A percentile compares a stretch with the other conserved stretches of the same genome.
These are phyloP conservation scores for Phycomyces nitens DNA, from an alignment of 192 early-diverging fungal genomes.

Conservation along the genomic window DNA sequence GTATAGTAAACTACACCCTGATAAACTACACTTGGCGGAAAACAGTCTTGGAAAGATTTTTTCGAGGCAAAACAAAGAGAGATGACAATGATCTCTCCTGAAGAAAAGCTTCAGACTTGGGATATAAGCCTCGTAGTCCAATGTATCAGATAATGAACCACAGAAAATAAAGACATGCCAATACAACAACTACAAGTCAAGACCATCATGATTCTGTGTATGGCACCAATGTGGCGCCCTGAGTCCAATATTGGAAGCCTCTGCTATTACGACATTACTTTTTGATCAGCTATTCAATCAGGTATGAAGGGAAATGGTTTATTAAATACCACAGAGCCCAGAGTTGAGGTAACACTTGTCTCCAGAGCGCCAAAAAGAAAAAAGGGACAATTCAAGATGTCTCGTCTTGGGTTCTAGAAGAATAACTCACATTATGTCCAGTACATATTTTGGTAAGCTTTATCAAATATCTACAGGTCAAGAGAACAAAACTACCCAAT, in stretches of 20 bases:
- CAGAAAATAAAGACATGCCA: background rate
- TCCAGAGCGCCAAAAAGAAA: slow-evolving; percentile 7
- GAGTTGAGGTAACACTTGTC: background rate
- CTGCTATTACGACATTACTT: background rate
- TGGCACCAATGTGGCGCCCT: background rate
- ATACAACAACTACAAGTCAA: background rate
- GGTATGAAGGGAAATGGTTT: too few relatives aligned
- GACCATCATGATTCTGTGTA: background rate
- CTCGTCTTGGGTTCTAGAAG: background rate
- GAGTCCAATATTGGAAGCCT: background rate
- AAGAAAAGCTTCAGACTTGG: slow-evolving; percentile 3
- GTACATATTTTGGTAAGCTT: background rate
- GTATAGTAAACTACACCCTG: background rate
- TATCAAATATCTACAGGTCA: background rate
- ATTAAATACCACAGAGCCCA: too few relatives aligned
- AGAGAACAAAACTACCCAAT: background rate
- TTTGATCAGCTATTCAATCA: background rate
- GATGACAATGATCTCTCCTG: background rate
- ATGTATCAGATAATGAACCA: background rate
- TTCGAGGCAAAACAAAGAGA: slow-evolving; percentile 4
- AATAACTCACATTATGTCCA: background rate
- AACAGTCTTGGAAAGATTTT: background rate
- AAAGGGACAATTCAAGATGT: background rate
- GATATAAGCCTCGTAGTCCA: background rate
- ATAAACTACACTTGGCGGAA: background rate